Evolutionary conservation across 2,329 filamentous ascomycete species (phyloP).

Genomic region (Trichoderma oligosporum): DNA sequence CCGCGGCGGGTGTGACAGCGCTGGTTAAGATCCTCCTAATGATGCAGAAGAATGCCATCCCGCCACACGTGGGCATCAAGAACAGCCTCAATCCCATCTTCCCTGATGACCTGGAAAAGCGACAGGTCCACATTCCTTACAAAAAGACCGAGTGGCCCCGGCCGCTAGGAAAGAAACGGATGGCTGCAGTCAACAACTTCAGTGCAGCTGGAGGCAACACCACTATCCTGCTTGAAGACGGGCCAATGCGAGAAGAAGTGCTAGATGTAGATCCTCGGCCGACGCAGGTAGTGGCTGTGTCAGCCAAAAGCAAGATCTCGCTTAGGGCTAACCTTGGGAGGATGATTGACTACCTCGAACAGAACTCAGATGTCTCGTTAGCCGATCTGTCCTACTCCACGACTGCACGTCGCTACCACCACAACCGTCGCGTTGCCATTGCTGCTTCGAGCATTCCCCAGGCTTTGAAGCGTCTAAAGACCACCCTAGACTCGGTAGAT

Average conservation of each 20-base stretch:
- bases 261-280: no score
- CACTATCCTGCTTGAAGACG: constrained; percentile 58
- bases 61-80: constrained; percentile 64
- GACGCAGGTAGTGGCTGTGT: constrained; percentile 6
- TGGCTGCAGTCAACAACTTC: constrained; percentile 62
- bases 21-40: constrained; percentile 63
- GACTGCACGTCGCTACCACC: no score
- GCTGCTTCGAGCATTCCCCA: no score
- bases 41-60: constrained; percentile 59
- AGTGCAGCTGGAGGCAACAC: constrained; percentile 70
- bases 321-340: background rate
- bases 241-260: constrained; percentile 34
- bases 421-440: no score
- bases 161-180: background rate
- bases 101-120: constrained; percentile 54
- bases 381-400: no score
- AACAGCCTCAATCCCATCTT: constrained; percentile 55
- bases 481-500: no score
- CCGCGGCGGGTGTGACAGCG: constrained; percentile 59
- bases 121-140: constrained; percentile 45
- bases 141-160: background rate
- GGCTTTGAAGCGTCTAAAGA: no score
- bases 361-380: background rate
- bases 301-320: constrained; percentile 12
- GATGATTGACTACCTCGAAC: constrained; percentile 25